These are phyloP conservation scores for Castanea crenata DNA, from an alignment of 306 rosid genomes.

Conservation along the genomic window DNA sequence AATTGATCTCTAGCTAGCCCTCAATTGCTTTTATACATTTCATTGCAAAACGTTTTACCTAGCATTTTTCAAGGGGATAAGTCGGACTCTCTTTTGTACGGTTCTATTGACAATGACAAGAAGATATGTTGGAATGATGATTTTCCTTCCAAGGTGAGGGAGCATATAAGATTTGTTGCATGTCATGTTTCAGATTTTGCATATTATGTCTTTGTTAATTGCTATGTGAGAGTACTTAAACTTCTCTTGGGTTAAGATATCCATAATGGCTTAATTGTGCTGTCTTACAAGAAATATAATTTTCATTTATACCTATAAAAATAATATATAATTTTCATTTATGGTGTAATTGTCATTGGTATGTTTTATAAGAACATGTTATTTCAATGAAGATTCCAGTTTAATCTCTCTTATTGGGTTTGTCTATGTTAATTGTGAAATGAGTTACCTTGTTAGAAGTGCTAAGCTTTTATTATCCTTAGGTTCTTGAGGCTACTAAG, in stretches of 20 bases:
- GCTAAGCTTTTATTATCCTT: constrained; percentile 23
- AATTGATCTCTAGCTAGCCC: not conserved
- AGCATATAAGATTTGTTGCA: too few relatives aligned
- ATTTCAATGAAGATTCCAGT: not conserved
- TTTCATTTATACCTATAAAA: not conserved
- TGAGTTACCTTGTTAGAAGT: constrained; percentile 14
- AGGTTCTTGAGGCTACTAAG: constrained; percentile 86
- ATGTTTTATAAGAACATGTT: constrained; percentile 6
- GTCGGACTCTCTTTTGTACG: constrained; percentile 71
- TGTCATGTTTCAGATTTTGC: too few relatives aligned
- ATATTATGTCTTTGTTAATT: too few relatives aligned
- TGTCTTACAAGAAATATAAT: not conserved
- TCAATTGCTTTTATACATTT: not conserved
- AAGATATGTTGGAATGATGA: too few relatives aligned
- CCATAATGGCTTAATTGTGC: not conserved
- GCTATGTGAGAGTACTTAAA: not conserved
- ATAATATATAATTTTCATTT: not conserved
- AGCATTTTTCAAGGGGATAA: constrained; percentile 99
- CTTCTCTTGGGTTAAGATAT: not conserved
- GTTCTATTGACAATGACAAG: too few relatives aligned
- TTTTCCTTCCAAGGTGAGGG: too few relatives aligned
- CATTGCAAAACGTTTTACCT: constrained; percentile 87
- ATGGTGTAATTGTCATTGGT: not conserved
- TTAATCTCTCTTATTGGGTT: not conserved
- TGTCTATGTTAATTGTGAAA: constrained; percentile 1